Percentiles rank a stretch among this genome's conserved stretches.
Evolutionary conservation across 495 filamentous ascomycete species (phyloP).

Genomic region (Hypomontagnella monticulosa): DNA sequence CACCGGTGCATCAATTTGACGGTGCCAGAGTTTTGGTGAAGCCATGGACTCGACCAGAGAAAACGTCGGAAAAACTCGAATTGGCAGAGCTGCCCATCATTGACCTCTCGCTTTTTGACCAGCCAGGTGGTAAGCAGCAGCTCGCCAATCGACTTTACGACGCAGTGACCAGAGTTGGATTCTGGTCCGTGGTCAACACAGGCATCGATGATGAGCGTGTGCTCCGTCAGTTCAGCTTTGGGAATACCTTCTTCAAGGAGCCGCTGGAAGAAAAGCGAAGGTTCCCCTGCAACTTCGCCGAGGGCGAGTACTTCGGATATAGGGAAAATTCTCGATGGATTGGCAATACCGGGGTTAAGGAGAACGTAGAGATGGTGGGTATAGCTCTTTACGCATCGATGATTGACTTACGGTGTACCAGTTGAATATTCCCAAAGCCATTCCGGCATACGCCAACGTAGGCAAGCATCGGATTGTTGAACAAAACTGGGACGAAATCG

Average conservation of each 20-base stretch:
- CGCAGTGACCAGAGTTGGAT: slow-evolving; percentile 61
- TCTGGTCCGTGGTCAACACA: slow-evolving; percentile 45
- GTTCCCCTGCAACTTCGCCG: slow-evolving; percentile 55
- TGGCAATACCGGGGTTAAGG: slow-evolving; percentile 56
- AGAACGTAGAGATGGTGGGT: slow-evolving; percentile 57
- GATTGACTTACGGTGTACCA: slow-evolving; percentile 19
- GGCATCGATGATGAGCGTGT: slow-evolving; percentile 52
- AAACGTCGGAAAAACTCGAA: slow-evolving; percentile 50
- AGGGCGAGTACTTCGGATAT: slow-evolving; percentile 59
- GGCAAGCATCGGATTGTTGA: slow-evolving; percentile 46
- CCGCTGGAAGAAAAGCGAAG: slow-evolving; percentile 42
- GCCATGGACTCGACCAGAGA: slow-evolving; percentile 51
- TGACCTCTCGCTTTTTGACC: slow-evolving; percentile 60
- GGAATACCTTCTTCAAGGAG: slow-evolving; percentile 54
- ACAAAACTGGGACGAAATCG: slow-evolving; percentile 42
- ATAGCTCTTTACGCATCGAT: not conserved
- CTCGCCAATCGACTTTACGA: slow-evolving; percentile 64
- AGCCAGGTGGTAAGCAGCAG: slow-evolving; percentile 61
- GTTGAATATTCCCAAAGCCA: slow-evolving; percentile 59
- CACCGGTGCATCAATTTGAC: slow-evolving; percentile 15
- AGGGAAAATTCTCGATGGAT: slow-evolving; percentile 56
- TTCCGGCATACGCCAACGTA: slow-evolving; percentile 47
- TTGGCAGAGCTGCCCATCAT: slow-evolving; percentile 66
- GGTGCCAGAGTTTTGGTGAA: slow-evolving; percentile 41
- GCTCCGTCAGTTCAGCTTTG: slow-evolving; percentile 52